Conservation (phyloP, 257 asterid species). For the Datura wrightii region DNA sequence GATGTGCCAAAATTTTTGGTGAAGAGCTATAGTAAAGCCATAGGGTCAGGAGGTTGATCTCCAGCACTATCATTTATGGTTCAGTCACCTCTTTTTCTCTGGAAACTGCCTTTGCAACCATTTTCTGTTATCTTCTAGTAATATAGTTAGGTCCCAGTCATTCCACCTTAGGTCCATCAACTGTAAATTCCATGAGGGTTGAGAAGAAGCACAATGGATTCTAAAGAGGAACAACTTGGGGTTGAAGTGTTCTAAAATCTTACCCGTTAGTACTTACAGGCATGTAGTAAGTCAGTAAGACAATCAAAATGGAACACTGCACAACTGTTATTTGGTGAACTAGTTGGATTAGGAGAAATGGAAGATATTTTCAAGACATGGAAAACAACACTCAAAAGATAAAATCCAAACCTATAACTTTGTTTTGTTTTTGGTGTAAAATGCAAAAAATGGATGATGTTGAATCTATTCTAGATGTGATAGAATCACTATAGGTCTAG, state of each 20-base stretch:
- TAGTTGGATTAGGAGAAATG: background rate
- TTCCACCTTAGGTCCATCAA: background rate
- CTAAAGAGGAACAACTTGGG: background rate
- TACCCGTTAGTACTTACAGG: background rate
- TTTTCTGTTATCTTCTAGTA: background rate
- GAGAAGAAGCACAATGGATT: background rate
- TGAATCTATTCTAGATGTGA: background rate
- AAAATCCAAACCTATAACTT: background rate
- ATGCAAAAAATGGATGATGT: background rate
- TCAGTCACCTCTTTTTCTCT: background rate
- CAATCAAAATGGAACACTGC: background rate
- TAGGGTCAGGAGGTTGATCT: background rate
- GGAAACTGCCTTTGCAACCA: background rate
- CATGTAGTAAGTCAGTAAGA: background rate
- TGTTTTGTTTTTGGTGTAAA: background rate
- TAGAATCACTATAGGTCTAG: background rate
- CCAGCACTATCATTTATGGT: slow-evolving; percentile 17
- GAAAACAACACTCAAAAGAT: background rate
- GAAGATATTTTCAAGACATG: background rate
- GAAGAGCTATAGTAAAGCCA: background rate
- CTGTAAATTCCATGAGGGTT: background rate
- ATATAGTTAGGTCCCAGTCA: slow-evolving; percentile 5
- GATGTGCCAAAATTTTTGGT: background rate
- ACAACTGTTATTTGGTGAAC: slow-evolving; percentile 2
- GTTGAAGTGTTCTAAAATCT: background rate